Percentiles rank a stretch among this genome's conserved stretches.
Conservation (phyloP, 805 yeast genomes). For the Barnettozyma botsteinii region DNA sequence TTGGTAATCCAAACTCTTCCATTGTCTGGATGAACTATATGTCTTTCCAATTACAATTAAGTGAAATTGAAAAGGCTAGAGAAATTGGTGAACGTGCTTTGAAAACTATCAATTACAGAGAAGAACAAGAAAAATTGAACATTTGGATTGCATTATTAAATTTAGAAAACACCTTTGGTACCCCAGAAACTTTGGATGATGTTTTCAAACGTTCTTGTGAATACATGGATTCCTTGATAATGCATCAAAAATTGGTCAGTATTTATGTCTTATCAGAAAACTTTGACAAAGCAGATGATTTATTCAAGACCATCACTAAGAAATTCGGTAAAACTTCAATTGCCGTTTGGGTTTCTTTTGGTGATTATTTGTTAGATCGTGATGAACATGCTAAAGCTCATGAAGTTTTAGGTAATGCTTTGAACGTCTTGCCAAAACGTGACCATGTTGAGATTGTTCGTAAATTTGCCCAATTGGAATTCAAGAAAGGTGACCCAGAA, state of each 20-base stretch:
- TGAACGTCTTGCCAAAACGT: conserved; percentile 64
- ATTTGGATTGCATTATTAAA: conserved; percentile 95
- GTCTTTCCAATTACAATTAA: conserved; percentile 93
- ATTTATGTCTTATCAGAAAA: conserved; percentile 75
- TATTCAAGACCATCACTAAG: conserved; percentile 66
- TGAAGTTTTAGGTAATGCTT: conserved; percentile 65
- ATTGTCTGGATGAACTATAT: conserved; percentile 95
- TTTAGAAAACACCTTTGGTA: conserved; percentile 91
- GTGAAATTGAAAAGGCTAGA: conserved; percentile 92
- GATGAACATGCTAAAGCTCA: conserved; percentile 54
- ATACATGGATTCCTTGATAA: conserved; percentile 80
- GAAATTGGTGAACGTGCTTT: conserved; percentile 90
- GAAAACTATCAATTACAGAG: conserved; percentile 82
- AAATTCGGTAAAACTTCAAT: conserved; percentile 67
- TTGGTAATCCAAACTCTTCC: conserved; percentile 92
- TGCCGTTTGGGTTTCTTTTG: conserved; percentile 78
- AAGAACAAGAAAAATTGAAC: conserved; percentile 87
- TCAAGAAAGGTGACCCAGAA: conserved; percentile 81
- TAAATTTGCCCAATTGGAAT: conserved; percentile 87
- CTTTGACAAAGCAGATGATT: conserved; percentile 57
- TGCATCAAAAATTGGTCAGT: conserved; percentile 74
- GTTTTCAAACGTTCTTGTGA: conserved; percentile 81
- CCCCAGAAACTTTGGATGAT: conserved; percentile 72
- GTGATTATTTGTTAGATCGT: conserved; percentile 64
- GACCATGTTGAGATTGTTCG: conserved; percentile 74